These are phyloP conservation scores for Aspergillus incahuasiensis DNA, from an alignment of 495 filamentous ascomycete species.

Conservation along the genomic window DNA sequence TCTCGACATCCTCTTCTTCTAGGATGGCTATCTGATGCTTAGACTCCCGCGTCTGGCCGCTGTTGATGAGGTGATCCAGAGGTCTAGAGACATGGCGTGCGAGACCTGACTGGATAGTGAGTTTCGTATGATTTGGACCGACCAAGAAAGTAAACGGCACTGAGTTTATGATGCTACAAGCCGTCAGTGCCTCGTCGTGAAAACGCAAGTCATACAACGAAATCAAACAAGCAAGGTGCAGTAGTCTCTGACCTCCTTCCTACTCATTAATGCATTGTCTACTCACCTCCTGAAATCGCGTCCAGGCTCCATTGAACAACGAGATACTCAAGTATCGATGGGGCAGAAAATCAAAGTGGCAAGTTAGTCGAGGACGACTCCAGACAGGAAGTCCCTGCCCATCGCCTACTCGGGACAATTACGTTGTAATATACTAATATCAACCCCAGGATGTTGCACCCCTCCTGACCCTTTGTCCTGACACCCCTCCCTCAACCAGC, in stretches of 20 bases:
- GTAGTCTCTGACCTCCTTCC: neutral
- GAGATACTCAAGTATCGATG: neutral
- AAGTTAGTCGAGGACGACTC: conserved; percentile 3
- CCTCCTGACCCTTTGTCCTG: neutral
- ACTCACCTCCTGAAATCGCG: conserved; percentile 35
- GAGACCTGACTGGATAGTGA: conserved; percentile 45
- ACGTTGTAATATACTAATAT: conserved; percentile 4
- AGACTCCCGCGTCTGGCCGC: conserved; percentile 42
- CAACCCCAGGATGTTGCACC: neutral
- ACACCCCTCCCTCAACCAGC: conserved; percentile 6
- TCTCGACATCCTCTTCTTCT: conserved; percentile 45
- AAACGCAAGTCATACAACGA: conserved; percentile 1
- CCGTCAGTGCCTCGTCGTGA: neutral
- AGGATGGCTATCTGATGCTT: conserved; percentile 38
- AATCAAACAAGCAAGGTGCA: conserved; percentile 3
- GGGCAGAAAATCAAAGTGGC: neutral
- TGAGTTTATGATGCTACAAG: conserved; percentile 37
- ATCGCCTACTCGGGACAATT: neutral
- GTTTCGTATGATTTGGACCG: conserved; percentile 39
- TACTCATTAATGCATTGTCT: neutral
- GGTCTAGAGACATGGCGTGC: conserved; percentile 45
- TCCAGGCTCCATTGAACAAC: conserved; percentile 27
- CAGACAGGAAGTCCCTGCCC: conserved; percentile 1
- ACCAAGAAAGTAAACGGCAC: conserved; percentile 48
- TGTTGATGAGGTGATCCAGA: conserved; percentile 44